A percentile compares a stretch with the other conserved stretches of the same genome.
These are phyloP conservation scores for Xylaria multiplex DNA, from an alignment of 2,329 filamentous ascomycete species.

Conservation along the genomic window DNA sequence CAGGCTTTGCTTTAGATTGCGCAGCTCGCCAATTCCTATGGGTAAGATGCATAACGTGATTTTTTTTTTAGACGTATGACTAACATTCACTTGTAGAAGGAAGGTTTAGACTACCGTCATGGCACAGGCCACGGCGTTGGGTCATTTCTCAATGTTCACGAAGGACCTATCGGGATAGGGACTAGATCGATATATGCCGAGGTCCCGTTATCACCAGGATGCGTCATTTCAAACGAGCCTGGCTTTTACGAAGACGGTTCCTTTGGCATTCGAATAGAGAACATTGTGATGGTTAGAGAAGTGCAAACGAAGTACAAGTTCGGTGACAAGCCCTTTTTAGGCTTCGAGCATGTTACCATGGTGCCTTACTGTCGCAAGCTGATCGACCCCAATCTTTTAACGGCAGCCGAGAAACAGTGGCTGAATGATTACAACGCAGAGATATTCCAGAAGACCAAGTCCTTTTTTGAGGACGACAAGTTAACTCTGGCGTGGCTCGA, in stretches of 20 bases:
- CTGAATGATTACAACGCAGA: slow-evolving; percentile 86
- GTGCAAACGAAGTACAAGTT: slow-evolving; percentile 88
- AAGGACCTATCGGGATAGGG: slow-evolving; percentile 95
- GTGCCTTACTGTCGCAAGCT: slow-evolving; percentile 92
- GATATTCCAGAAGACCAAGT: slow-evolving; percentile 82
- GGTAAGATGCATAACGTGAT: slow-evolving; percentile 62
- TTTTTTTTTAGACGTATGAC: neutral
- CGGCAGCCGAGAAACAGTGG: slow-evolving; percentile 80
- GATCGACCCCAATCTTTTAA: slow-evolving; percentile 79
- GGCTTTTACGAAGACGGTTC: slow-evolving; percentile 96
- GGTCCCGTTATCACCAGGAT: slow-evolving; percentile 87
- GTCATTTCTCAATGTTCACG: slow-evolving; percentile 95
- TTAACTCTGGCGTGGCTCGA: slow-evolving; percentile 82
- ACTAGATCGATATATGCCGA: slow-evolving; percentile 92
- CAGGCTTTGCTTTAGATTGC: slow-evolving; percentile 88
- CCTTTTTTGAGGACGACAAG: slow-evolving; percentile 77
- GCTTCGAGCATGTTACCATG: slow-evolving; percentile 98
- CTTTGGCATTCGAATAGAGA: slow-evolving; percentile 96
- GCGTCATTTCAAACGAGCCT: slow-evolving; percentile 95
- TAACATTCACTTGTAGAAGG: slow-evolving; percentile 54
- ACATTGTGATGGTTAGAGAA: slow-evolving; percentile 90
- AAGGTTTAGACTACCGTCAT: slow-evolving; percentile 94
- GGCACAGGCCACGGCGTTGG: slow-evolving; percentile 97
- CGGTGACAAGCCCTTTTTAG: slow-evolving; percentile 91
- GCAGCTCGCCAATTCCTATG: slow-evolving; percentile 92